These are phyloP conservation scores for Polyporus tsugae DNA, from an alignment of 1,284 basidiomycete species.

Conservation along the genomic window DNA sequence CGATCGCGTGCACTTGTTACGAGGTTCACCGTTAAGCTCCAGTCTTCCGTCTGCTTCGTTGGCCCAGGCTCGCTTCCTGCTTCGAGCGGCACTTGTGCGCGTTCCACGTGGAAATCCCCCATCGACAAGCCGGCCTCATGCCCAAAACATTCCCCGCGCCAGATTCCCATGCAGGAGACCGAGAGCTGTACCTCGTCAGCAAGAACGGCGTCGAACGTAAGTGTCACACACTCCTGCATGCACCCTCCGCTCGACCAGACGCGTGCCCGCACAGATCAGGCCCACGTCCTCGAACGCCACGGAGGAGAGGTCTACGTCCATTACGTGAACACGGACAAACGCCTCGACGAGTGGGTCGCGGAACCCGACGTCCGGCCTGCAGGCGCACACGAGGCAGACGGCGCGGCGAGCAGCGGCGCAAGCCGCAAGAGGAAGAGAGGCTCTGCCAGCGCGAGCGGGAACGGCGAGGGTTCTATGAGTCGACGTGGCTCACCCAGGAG, in stretches of 20 bases:
- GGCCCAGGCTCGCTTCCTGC: slow-evolving; percentile 14
- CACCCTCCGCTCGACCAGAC: slow-evolving; percentile 7
- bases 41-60: slow-evolving; percentile 22
- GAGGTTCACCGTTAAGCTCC: slow-evolving; percentile 2
- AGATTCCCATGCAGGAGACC: slow-evolving; percentile 32
- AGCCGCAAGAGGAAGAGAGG: slow-evolving; percentile 44
- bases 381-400: slow-evolving; percentile 33
- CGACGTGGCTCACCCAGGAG: slow-evolving; percentile 25
- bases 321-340: slow-evolving; percentile 74
- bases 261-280: slow-evolving; percentile 49
- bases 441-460: slow-evolving; percentile 9
- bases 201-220: slow-evolving; percentile 59
- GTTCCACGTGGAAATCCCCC: slow-evolving; percentile 20
- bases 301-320: slow-evolving; percentile 68
- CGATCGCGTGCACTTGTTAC: neutral
- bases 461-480: slow-evolving; percentile 20
- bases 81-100: slow-evolving; percentile 18
- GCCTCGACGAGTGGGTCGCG: slow-evolving; percentile 80
- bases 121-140: slow-evolving; percentile 33
- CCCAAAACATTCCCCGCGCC: slow-evolving; percentile 36
- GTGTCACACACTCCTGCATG: slow-evolving; percentile 24
- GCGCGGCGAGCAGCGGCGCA: slow-evolving; percentile 28
- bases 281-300: slow-evolving; percentile 58
- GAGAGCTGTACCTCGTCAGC: slow-evolving; percentile 37
- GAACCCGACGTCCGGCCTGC: slow-evolving; percentile 48